Evolutionary conservation across 768 basidiomycete genomes (phyloP), one percentile per base, ranked within the genome.

Genomic region (Chalciporus pseudorubinellus): DNA sequence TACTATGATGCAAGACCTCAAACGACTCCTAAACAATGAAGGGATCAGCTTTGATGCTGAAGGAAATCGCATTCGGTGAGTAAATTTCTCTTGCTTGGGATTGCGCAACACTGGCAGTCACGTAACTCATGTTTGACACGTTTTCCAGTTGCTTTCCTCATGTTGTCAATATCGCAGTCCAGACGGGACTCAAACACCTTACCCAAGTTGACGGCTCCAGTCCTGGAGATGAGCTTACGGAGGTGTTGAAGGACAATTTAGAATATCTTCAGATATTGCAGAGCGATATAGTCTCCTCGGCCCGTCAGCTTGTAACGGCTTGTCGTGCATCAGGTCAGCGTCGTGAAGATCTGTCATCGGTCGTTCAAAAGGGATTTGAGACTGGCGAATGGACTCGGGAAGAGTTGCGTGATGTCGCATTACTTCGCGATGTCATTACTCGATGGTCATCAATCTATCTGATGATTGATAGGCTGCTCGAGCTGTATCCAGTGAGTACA

Each of bases 361-460:
- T 31, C 10, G 16, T 53, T 16, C 19, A n/a, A 12, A n/a, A 34
- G 3, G 43, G 51, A 7, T 42, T 52, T 10, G 3, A 48, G 31
- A 57, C 18, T n/a, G 21, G 12, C 1, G 40, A 52, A 52, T 55
- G 50, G 28, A 33, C n/a, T 5, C 33, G 33, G n/a, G 8, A 38
- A 6, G 16, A 28, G 3, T 19, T 57, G 9, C 56, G 52, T 20
- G 12, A 31, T 22, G 16, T 50, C 4, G 24, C 43, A 44, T 43
- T 53, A 11, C 21, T 57, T 11, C 61, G 67, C 3, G 70, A 78
- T 51, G 69, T 77, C 1, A 20, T 48, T 3, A 75, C 73, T 0
- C 52, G 64, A 0, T 76, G 73, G 74, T 73, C 74, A 39, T 72
- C 67, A 6, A 72, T 67, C 0, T 72, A 57, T 36, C 60, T 73